Conservation (phyloP, 331 rosid genomes). For the Arachis monticola region DNA sequence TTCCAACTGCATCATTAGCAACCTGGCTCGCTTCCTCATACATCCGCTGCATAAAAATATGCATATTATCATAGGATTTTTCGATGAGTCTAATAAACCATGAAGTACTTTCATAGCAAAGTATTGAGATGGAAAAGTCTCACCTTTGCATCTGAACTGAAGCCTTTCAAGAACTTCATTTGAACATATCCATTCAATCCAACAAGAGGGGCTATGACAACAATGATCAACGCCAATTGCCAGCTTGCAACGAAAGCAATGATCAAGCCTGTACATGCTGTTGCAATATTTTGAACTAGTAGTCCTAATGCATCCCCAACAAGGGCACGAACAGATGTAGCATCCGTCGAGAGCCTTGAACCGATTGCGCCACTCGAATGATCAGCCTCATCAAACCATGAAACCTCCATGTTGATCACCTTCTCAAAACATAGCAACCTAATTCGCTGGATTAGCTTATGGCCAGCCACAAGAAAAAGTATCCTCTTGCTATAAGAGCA, state of each 20-base stretch:
- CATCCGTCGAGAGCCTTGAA: slow-evolving; percentile 82
- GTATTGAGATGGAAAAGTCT: slow-evolving; percentile 18
- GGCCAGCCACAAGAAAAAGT: slow-evolving; percentile 70
- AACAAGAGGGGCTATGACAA: slow-evolving; percentile 60
- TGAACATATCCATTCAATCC: slow-evolving; percentile 67
- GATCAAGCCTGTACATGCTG: slow-evolving; percentile 65
- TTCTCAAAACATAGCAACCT: slow-evolving; percentile 72
- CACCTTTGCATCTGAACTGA: slow-evolving; percentile 77
- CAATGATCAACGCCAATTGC: slow-evolving; percentile 64
- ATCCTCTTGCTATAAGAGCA: slow-evolving; percentile 52
- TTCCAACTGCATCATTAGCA: slow-evolving; percentile 83
- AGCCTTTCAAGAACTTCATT: slow-evolving; percentile 65
- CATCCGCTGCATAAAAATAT: slow-evolving; percentile 55
- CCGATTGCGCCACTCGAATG: slow-evolving; percentile 78
- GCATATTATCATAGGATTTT: neutral
- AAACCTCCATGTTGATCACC: slow-evolving; percentile 75
- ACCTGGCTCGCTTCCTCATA: slow-evolving; percentile 90
- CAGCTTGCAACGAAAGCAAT: slow-evolving; percentile 73
- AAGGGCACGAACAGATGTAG: slow-evolving; percentile 72
- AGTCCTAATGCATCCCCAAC: slow-evolving; percentile 73
- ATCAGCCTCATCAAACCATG: slow-evolving; percentile 81
- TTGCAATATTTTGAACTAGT: slow-evolving; percentile 57
- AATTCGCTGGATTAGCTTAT: slow-evolving; percentile 67
- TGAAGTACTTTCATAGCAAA: neutral
- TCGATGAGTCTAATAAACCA: slow-evolving; percentile 5